Percentiles rank a stretch among this genome's conserved stretches.
Conservation (phyloP, 2,329 filamentous ascomycete genomes). For the Sporothrix dimorphospora region DNA sequence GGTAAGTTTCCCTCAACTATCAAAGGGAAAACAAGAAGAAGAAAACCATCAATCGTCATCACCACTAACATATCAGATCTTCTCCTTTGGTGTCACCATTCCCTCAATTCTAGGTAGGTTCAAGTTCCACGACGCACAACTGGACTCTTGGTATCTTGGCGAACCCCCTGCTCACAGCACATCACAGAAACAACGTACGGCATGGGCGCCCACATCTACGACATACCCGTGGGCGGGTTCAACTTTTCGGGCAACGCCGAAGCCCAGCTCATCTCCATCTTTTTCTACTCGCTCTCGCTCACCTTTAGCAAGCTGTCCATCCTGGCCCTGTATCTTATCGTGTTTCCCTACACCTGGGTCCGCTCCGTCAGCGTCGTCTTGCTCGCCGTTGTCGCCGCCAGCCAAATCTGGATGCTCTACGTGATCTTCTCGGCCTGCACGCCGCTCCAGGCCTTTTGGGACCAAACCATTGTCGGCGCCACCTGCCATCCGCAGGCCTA, state of each 20-base stretch:
- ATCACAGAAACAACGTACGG: slow-evolving; percentile 24
- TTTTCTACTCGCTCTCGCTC: slow-evolving; percentile 39
- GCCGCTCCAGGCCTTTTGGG: slow-evolving; percentile 41
- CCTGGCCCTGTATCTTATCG: slow-evolving; percentile 38
- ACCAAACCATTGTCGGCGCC: slow-evolving; percentile 28
- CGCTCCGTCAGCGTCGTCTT: slow-evolving; percentile 39
- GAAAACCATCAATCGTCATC: not conserved
- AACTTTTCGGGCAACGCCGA: slow-evolving; percentile 20
- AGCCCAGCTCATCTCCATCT: slow-evolving; percentile 31
- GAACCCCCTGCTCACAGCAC: not conserved
- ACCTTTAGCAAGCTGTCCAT: slow-evolving; percentile 39
- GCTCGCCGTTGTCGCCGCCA: slow-evolving; percentile 36
- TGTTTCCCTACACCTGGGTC: slow-evolving; percentile 39
- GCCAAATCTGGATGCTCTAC: slow-evolving; percentile 38
- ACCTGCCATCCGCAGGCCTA: slow-evolving; percentile 29
- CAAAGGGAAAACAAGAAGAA: not conserved
- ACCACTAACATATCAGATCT: slow-evolving; percentile 35
- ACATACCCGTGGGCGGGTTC: not conserved
- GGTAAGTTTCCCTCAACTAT: slow-evolving; percentile 27
- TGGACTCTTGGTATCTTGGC: too few species aligned
- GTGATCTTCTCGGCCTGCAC: slow-evolving; percentile 40
- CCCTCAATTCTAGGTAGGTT: slow-evolving; percentile 32
- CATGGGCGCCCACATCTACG: slow-evolving; percentile 29
- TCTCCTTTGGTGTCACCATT: slow-evolving; percentile 36
- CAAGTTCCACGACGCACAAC: not conserved